Evolutionary conservation across 2,329 filamentous ascomycete species (phyloP).

Genomic region (Alternaria gaisen): DNA sequence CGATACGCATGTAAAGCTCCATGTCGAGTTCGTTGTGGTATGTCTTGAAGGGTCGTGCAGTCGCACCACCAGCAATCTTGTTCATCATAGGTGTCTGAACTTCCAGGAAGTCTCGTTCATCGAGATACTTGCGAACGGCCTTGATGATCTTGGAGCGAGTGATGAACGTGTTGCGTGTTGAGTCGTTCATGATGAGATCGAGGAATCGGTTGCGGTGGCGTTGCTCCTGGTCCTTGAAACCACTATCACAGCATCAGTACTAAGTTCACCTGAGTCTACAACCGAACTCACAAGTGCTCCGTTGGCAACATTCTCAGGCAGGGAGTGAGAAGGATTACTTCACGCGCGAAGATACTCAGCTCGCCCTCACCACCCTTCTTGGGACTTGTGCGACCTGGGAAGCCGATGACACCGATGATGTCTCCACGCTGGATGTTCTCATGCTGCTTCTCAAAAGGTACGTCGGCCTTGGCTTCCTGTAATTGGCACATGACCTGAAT

Average conservation of each 20-base stretch:
- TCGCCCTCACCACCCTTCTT: constrained; percentile 92
- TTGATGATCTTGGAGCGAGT: constrained; percentile 87
- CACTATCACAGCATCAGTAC: constrained; percentile 61
- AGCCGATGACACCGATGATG: constrained; percentile 87
- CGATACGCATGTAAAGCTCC: constrained; percentile 93
- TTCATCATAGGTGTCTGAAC: constrained; percentile 98
- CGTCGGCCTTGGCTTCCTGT: constrained; percentile 74
- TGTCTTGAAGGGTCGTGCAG: constrained; percentile 92
- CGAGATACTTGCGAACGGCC: constrained; percentile 89
- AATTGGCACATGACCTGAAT: constrained; percentile 93
- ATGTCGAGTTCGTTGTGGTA: constrained; percentile 96
- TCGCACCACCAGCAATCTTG: constrained; percentile 92
- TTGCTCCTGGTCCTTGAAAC: constrained; percentile 94
- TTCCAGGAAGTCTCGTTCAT: constrained; percentile 86
- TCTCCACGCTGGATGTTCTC: constrained; percentile 89
- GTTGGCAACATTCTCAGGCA: constrained; percentile 91
- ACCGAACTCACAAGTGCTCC: constrained; percentile 59
- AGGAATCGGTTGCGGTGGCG: constrained; percentile 93
- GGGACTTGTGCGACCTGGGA: constrained; percentile 83
- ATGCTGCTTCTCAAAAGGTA: constrained; percentile 86
- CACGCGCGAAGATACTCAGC: constrained; percentile 89
- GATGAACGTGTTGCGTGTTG: constrained; percentile 81
- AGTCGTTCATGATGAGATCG: constrained; percentile 96
- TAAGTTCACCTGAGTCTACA: background rate
- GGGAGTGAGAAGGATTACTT: constrained; percentile 85